Conservation (phyloP, 1,139 yeast species). For the Suhomyces bolitotheri region DNA sequence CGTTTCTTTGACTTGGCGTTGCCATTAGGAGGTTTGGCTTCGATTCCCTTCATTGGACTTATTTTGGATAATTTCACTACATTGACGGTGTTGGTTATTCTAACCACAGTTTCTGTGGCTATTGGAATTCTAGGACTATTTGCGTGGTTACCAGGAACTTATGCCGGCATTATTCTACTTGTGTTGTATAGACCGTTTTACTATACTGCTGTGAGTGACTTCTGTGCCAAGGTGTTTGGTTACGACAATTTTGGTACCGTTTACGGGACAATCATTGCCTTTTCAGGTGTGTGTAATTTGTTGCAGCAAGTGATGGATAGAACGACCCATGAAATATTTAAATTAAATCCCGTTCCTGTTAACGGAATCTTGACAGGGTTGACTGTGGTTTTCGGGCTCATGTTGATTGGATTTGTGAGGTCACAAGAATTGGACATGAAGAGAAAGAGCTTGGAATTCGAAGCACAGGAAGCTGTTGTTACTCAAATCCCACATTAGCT, state of each 20-base stretch:
- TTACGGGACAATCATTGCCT: constrained; percentile 83
- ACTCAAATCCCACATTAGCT: constrained; percentile 47
- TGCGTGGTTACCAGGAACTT: constrained; percentile 51
- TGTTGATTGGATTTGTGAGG: constrained; percentile 54
- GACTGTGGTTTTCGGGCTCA: constrained; percentile 56
- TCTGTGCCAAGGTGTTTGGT: constrained; percentile 90
- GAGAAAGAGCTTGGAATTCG: constrained; percentile 57
- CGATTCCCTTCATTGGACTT: constrained; percentile 86
- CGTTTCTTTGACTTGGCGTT: constrained; percentile 79
- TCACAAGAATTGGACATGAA: constrained; percentile 51
- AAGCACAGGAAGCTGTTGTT: constrained; percentile 59
- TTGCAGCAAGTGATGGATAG: constrained; percentile 69
- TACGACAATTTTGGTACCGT: constrained; percentile 88
- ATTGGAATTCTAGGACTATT: constrained; percentile 72
- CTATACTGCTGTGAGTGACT: constrained; percentile 89
- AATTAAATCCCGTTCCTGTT: constrained; percentile 78
- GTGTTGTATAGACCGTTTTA: constrained; percentile 91
- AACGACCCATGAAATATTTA: constrained; percentile 63
- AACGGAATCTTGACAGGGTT: constrained; percentile 54
- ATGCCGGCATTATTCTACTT: constrained; percentile 64
- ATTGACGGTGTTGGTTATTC: constrained; percentile 52
- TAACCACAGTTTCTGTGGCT: constrained; percentile 53
- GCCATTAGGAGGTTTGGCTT: constrained; percentile 81
- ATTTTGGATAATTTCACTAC: constrained; percentile 75
- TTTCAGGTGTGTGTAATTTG: constrained; percentile 77